phyloP scores from a whole-genome alignment of 257 asterid species.

The Forsythia suspensa region DNA sequence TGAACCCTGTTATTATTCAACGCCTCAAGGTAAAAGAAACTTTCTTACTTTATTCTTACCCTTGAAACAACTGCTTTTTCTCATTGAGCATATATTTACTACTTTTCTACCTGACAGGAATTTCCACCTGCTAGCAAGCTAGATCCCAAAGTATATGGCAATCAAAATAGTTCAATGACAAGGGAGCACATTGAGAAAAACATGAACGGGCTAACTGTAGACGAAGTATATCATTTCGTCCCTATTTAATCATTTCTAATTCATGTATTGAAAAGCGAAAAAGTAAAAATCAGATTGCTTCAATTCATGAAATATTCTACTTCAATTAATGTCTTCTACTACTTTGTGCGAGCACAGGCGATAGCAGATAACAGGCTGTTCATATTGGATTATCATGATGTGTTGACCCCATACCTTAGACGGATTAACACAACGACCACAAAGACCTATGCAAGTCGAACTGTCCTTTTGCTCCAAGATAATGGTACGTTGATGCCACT shows the following conservation, averaged over 20 bases:
- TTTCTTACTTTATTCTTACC: neutral
- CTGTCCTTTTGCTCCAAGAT: constrained; percentile 73
- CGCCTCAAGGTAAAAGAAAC: constrained; percentile 44
- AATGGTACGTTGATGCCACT: constrained; percentile 81
- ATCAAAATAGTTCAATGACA: constrained; percentile 63
- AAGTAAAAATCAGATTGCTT: neutral
- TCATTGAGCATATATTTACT: neutral
- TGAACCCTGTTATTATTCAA: constrained; percentile 55
- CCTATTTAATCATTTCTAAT: neutral
- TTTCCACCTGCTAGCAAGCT: constrained; percentile 84
- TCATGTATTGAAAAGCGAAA: neutral
- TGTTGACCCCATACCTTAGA: constrained; percentile 70
- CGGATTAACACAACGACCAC: constrained; percentile 68
- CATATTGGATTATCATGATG: constrained; percentile 86
- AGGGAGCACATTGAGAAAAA: constrained; percentile 57
- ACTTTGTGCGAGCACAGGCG: constrained; percentile 50
- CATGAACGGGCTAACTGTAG: constrained; percentile 66
- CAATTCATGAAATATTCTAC: neutral
- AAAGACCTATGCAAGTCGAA: constrained; percentile 79
- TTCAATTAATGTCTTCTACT: neutral
- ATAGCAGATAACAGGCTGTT: constrained; percentile 50
- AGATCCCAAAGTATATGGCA: constrained; percentile 53
- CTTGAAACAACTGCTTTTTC: neutral
- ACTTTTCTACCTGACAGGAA: constrained; percentile 42
- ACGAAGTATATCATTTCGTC: constrained; percentile 46